Evolutionary conservation across 2,329 filamentous ascomycete genomes (phyloP).

Genomic region (Ophiostoma pallidulum): DNA sequence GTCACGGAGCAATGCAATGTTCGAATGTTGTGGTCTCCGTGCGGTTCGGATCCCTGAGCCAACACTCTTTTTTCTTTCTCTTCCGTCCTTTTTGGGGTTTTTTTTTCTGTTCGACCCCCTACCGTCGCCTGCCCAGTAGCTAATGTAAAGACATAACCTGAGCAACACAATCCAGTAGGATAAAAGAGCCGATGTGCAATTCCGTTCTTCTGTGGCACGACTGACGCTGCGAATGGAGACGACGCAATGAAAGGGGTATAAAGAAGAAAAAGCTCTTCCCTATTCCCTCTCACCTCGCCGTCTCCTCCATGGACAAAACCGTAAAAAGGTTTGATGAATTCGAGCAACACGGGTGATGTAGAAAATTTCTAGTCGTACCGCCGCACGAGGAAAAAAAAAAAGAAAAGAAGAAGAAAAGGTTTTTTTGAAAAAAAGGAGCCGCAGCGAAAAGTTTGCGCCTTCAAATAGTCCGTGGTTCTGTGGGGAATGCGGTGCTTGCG

Average conservation of each 20-base stretch:
- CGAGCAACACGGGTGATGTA: constrained; percentile 72
- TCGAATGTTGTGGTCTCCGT: constrained; percentile 13
- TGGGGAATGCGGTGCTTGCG: neutral
- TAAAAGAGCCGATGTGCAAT: constrained; percentile 59
- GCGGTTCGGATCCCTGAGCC: constrained; percentile 10
- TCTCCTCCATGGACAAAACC: constrained; percentile 15
- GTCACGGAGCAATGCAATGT: too few relatives aligned
- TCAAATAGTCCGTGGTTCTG: constrained; percentile 7
- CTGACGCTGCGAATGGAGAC: constrained; percentile 61
- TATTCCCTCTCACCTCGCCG: neutral
- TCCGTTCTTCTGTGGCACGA: constrained; percentile 69
- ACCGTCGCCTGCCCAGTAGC: constrained; percentile 22
- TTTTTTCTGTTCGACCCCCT: constrained; percentile 31
- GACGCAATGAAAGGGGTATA: constrained; percentile 32
- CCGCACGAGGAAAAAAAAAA: constrained; percentile 65
- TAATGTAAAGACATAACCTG: constrained; percentile 11
- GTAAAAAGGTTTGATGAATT: too few relatives aligned
- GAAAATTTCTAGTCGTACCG: constrained; percentile 49
- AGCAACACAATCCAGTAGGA: constrained; percentile 35
- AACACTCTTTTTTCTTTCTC: neutral
- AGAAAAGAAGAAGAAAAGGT: constrained; percentile 9
- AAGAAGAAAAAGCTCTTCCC: constrained; percentile 18
- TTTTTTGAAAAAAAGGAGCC: constrained; percentile 16
- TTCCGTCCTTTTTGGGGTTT: neutral
- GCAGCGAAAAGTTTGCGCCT: constrained; percentile 9